Evolutionary conservation across 2,329 filamentous ascomycete species (phyloP), one percentile per base, ranked within the genome.

Genomic region (Endoconidiophora polonica): DNA sequence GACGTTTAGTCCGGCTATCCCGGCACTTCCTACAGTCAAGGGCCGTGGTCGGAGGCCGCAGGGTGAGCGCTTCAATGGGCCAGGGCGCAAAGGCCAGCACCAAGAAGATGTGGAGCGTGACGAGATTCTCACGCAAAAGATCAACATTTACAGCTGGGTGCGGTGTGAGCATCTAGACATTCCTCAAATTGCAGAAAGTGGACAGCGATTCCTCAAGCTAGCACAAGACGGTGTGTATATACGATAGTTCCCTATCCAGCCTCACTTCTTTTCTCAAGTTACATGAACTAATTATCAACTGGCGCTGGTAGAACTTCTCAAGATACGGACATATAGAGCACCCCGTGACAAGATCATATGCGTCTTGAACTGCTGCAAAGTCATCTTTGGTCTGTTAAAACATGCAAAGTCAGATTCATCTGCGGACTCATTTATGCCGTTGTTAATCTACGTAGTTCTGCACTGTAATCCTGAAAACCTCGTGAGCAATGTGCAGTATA

Each of bases 331-430:
- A 6, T 98, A 98, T 61, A 79, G 93, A 57, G 91, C 91, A n/a
- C 91, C 91, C 3, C 73, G 91, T 58, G 91, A 98, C 69, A 98
- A 98, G 66, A 91, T 98, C 50, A 96, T 98, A 46, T 98, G 91
- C 63, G 86, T 96, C 43, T 68, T 98, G 50, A 98, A 98, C 66
- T 95, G 88, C 67, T 98, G 91, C 76, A 98, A 98, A 66, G 93
- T 98, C 55, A 96, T 98, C 55, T 96, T 98, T 64, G 91, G 90
- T 16, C 77, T 94, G 45, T 69, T 98, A 48, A 88, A 90, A 57
- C 93, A 95, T 61, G 80, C 86, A 48, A 93, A 94, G 64, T 83
- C 83, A 1, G 91, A 98, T 62, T 90, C 88, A 20, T 96, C 90
- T 1, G 91, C 91, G 10, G 91, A 98, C 66, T 87, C 90, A 0